These are phyloP conservation scores for Platanus orientalis DNA, from an alignment of 164 flowering plant genomes.

Conservation along the genomic window DNA sequence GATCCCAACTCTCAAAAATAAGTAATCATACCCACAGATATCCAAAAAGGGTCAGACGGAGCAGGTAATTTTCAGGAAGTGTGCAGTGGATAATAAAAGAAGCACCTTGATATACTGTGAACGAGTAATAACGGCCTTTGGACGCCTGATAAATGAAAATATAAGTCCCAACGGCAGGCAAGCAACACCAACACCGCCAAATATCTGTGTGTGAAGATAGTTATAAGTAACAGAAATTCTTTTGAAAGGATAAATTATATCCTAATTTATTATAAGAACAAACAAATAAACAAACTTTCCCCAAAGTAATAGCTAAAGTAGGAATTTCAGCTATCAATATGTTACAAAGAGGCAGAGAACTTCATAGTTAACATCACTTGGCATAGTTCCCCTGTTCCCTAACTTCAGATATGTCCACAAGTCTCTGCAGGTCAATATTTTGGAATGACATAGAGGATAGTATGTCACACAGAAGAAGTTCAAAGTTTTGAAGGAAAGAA, in stretches of 20 bases:
- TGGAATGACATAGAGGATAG: no score
- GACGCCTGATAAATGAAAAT: slow-evolving; percentile 64
- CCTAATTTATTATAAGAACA: no score
- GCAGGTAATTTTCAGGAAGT: no score
- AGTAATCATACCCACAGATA: slow-evolving; percentile 5
- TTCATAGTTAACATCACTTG: no score
- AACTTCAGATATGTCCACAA: neutral
- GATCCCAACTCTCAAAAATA: neutral
- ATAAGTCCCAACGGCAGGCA: slow-evolving; percentile 72
- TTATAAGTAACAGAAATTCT: neutral
- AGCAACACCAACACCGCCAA: slow-evolving; percentile 83
- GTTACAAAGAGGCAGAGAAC: no score
- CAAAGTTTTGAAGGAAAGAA: slow-evolving; percentile 4
- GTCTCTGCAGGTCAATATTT: no score
- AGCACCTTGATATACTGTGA: slow-evolving; percentile 96
- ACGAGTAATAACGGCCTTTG: slow-evolving; percentile 81
- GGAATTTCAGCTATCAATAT: no score
- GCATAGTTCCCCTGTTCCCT: neutral
- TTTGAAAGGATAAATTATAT: neutral
- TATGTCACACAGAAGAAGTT: neutral
- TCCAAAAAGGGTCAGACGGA: neutral
- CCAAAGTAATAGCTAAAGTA: no score
- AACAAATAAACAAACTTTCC: no score
- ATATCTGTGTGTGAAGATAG: slow-evolving; percentile 34
- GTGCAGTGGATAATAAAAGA: no score